These are phyloP conservation scores for Tothia fuscella DNA, from an alignment of 2,329 filamentous ascomycete species.

Conservation along the genomic window DNA sequence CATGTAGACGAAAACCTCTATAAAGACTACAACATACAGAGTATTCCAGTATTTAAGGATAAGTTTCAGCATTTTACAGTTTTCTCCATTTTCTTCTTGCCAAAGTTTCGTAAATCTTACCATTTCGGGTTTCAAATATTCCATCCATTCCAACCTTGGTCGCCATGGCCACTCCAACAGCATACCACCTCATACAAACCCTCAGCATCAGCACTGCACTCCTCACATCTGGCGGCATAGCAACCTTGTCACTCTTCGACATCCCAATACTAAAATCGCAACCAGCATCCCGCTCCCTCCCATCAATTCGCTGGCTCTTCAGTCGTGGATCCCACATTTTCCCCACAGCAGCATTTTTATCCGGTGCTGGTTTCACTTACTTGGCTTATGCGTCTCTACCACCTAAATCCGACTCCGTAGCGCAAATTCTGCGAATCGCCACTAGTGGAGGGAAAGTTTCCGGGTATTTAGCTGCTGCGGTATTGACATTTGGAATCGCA, in stretches of 20 bases:
- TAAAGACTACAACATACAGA: too few relatives aligned
- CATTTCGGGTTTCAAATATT: too few relatives aligned
- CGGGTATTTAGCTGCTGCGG: conserved; percentile 14
- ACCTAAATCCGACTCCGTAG: too few relatives aligned
- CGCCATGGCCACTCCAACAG: too few relatives aligned
- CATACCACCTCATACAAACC: conserved; percentile 16
- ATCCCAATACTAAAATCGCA: conserved; percentile 22
- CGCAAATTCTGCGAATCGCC: conserved; percentile 4
- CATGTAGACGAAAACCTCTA: too few relatives aligned
- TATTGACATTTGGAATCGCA: conserved; percentile 16
- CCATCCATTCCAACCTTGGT: too few relatives aligned
- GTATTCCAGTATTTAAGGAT: too few relatives aligned
- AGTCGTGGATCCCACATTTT: conserved; percentile 26
- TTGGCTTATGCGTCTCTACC: conserved; percentile 17
- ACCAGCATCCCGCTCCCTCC: conserved; percentile 26
- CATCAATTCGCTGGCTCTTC: conserved; percentile 26
- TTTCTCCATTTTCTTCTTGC: too few relatives aligned
- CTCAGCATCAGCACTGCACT: conserved; percentile 23
- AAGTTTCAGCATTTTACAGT: too few relatives aligned
- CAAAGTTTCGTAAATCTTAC: too few relatives aligned
- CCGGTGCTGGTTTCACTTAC: conserved; percentile 19
- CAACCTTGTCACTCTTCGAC: conserved; percentile 23
- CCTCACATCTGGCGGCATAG: conserved; percentile 23
- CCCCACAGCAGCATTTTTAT: conserved; percentile 18
- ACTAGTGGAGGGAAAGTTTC: conserved; percentile 10